phyloP scores from a whole-genome alignment of 192 early-diverging fungal species.

The Chytriomyces sp. region DNA sequence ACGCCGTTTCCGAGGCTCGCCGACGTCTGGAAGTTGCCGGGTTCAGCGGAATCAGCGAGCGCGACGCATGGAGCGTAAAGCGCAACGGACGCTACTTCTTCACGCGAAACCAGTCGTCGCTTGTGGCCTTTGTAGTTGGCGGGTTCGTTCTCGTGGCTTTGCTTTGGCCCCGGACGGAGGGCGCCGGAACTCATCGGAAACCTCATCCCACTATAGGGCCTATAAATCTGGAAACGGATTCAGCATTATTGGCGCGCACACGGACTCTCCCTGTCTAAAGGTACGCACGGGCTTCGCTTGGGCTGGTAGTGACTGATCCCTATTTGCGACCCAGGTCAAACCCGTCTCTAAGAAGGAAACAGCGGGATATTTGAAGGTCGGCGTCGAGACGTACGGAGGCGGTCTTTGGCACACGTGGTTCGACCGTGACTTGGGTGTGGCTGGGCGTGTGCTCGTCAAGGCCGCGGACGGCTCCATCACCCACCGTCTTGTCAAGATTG shows the following conservation, averaged over 20 bases:
- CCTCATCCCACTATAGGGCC: not conserved
- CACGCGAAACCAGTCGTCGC: constrained; percentile 85
- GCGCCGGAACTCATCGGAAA: not conserved
- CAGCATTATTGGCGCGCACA: constrained; percentile 92
- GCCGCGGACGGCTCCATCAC: constrained; percentile 68
- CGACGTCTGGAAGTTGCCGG: constrained; percentile 72
- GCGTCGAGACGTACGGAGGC: constrained; percentile 61
- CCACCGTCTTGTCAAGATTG: constrained; percentile 77
- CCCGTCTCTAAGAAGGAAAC: constrained; percentile 91
- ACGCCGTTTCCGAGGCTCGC: constrained; percentile 83
- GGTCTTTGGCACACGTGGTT: constrained; percentile 98
- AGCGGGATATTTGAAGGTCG: constrained; percentile 85
- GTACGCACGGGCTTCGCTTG: constrained; percentile 38
- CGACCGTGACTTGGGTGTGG: constrained; percentile 94
- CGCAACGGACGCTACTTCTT: constrained; percentile 93
- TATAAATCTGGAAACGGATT: constrained; percentile 70
- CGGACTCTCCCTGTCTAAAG: constrained; percentile 96
- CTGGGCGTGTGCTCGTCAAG: constrained; percentile 88
- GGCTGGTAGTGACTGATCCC: too few relatives aligned
- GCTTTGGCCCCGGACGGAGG: not conserved
- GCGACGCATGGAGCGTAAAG: constrained; percentile 67
- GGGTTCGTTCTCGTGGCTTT: constrained; percentile 43
- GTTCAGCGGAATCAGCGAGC: constrained; percentile 88
- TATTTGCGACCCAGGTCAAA: constrained; percentile 67
- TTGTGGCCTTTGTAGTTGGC: constrained; percentile 94